A percentile compares a stretch with the other conserved stretches of the same genome.
Evolutionary conservation across 2,329 filamentous ascomycete species (phyloP).

Genomic region (Trichoderma harzianum): DNA sequence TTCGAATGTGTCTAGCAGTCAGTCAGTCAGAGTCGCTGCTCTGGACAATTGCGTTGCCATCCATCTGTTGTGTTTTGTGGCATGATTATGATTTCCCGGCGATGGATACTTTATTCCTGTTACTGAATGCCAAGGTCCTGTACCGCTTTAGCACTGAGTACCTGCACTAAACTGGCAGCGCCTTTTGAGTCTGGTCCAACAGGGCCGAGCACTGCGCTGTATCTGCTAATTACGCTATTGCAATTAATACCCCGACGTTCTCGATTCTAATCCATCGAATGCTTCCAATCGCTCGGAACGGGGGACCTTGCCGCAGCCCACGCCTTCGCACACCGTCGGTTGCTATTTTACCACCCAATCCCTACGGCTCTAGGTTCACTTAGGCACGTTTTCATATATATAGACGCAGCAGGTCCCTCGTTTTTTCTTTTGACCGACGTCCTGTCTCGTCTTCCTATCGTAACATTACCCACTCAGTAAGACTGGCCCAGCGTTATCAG

Average conservation of each 20-base stretch:
- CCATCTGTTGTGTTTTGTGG: not conserved
- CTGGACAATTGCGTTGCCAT: not conserved
- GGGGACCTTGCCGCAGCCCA: not conserved
- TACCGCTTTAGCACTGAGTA: not conserved
- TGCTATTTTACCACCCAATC: not conserved
- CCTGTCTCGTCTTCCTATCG: not conserved
- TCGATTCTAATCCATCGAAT: not conserved
- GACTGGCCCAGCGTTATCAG: constrained; percentile 1
- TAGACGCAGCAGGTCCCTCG: not conserved
- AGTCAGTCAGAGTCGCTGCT: not conserved
- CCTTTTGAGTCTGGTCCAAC: not conserved
- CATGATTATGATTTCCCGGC: not conserved
- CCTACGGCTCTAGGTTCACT: not conserved
- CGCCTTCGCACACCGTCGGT: not conserved
- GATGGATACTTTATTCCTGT: not conserved
- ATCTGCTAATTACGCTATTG: not conserved
- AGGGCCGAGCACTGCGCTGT: not conserved
- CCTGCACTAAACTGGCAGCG: not conserved
- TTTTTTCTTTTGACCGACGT: not conserved
- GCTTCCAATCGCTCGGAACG: not conserved
- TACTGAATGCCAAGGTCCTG: not conserved
- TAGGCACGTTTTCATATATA: not conserved
- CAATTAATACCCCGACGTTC: not conserved
- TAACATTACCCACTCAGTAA: not conserved
- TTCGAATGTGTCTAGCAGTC: not conserved